Evolutionary conservation across 176 grass and related monocot genomes (phyloP).

Genomic region (Eremochloa ophiuroides): DNA sequence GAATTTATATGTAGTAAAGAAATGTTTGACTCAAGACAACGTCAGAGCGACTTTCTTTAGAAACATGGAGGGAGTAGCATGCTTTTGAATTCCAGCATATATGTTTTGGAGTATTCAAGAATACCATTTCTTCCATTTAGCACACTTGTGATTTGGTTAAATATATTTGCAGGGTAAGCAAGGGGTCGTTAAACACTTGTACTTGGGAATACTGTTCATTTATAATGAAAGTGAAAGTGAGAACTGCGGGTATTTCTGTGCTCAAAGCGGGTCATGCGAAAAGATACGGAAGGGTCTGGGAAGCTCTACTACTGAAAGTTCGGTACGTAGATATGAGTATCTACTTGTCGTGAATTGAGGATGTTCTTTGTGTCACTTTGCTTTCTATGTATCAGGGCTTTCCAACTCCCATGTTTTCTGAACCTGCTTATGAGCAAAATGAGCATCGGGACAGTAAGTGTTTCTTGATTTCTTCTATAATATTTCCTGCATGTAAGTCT

Average conservation of each 20-base stretch:
- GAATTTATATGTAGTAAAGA: no score
- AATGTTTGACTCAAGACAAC: no score
- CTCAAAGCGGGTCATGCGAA: conserved; percentile 66
- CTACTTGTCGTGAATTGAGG: conserved; percentile 10
- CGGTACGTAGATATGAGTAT: conserved; percentile 26
- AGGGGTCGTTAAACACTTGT: conserved; percentile 94
- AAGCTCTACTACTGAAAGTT: conserved; percentile 35
- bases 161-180: conserved; percentile 67
- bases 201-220: conserved; percentile 84
- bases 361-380: conserved; percentile 15
- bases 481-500: conserved; percentile 13
- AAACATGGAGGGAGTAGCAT: no score
- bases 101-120: background rate
- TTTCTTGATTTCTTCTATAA: background rate
- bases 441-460: conserved; percentile 45
- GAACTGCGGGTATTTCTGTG: conserved; percentile 82
- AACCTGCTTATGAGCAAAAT: conserved; percentile 50
- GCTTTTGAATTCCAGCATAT: conserved; percentile 17
- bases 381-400: conserved; percentile 56
- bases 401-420: conserved; percentile 44
- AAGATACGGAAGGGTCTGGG: conserved; percentile 52
- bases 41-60: no score
- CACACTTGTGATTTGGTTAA: conserved; percentile 20
- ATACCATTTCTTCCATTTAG: conserved; percentile 9
- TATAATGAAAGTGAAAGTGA: conserved; percentile 73